These are phyloP conservation scores for Tolypocladium ovalisporum DNA, from an alignment of 2,329 filamentous ascomycete species.

Conservation along the genomic window DNA sequence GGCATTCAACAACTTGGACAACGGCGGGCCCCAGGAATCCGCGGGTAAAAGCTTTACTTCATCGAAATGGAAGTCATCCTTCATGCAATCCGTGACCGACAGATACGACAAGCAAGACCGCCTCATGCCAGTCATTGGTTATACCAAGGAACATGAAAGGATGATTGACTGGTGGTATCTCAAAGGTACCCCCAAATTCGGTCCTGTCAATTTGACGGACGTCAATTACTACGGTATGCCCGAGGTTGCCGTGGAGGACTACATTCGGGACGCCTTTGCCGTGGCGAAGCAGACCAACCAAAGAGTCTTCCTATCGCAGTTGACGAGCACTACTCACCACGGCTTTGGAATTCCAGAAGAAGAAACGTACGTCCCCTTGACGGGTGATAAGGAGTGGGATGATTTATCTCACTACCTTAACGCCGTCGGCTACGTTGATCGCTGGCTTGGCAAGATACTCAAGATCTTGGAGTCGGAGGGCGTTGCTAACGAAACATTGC, in stretches of 20 bases:
- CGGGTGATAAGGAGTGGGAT: constrained; percentile 11
- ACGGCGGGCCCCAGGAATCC: constrained; percentile 3
- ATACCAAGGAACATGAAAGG: constrained; percentile 8
- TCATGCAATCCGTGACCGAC: constrained; percentile 19
- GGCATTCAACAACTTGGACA: constrained; percentile 12
- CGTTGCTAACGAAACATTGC: constrained; percentile 18
- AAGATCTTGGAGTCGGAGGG: constrained; percentile 18
- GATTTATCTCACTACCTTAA: constrained; percentile 22
- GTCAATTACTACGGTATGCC: constrained; percentile 22
- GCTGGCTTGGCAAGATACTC: constrained; percentile 20
- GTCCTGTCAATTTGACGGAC: constrained; percentile 13
- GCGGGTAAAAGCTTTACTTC: constrained; percentile 9
- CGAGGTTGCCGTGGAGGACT: constrained; percentile 19
- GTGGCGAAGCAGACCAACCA: constrained; percentile 16
- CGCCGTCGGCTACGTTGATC: constrained; percentile 19
- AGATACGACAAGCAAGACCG: constrained; percentile 19
- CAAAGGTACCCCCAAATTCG: constrained; percentile 16
- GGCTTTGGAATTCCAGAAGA: constrained; percentile 17
- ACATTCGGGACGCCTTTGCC: constrained; percentile 18
- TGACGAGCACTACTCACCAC: constrained; percentile 23
- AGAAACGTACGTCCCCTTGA: constrained; percentile 14
- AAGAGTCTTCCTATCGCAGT: constrained; percentile 19
- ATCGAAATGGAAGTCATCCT: constrained; percentile 18
- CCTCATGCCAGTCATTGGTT: constrained; percentile 18
- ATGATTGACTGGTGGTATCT: constrained; percentile 19